Conservation (phyloP, 768 basidiomycete species). For the Kwoniella sp. region DNA sequence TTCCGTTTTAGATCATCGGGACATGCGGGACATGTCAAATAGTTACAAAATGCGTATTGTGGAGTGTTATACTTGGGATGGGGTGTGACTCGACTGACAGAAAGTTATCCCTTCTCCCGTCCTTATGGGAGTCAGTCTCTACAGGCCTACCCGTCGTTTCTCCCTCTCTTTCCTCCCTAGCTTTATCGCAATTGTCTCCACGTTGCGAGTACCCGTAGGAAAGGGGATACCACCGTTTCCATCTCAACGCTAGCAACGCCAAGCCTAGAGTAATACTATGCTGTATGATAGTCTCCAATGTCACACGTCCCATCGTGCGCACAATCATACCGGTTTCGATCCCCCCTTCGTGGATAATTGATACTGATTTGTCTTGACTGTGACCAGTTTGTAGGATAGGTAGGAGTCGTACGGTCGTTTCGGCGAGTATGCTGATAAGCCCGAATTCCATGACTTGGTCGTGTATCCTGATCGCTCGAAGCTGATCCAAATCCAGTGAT, state of each 20-base stretch:
- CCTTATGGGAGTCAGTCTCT: not conserved
- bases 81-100: conserved; percentile 33
- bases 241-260: conserved; percentile 24
- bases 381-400: not conserved
- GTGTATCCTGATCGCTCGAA: not conserved
- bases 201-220: not conserved
- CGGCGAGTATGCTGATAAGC: conserved; percentile 17
- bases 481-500: not conserved
- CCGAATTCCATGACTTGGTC: conserved; percentile 8
- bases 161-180: not conserved
- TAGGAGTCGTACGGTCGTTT: conserved; percentile 15
- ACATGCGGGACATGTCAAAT: too few species aligned
- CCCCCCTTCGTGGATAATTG: too few species aligned
- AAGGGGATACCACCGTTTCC: conserved; percentile 33
- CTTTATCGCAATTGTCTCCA: not conserved
- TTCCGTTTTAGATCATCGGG: too few species aligned
- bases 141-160: not conserved
- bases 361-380: too few species aligned
- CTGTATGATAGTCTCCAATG: conserved; percentile 33
- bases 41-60: too few species aligned
- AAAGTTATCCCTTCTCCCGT: conserved; percentile 48
- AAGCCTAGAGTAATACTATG: conserved; percentile 29
- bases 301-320: conserved; percentile 3
- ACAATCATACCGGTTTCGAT: conserved; percentile 4
- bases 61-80: too few species aligned